phyloP scores from a whole-genome alignment of 148 eudicot genomes.

The Silene conica region DNA sequence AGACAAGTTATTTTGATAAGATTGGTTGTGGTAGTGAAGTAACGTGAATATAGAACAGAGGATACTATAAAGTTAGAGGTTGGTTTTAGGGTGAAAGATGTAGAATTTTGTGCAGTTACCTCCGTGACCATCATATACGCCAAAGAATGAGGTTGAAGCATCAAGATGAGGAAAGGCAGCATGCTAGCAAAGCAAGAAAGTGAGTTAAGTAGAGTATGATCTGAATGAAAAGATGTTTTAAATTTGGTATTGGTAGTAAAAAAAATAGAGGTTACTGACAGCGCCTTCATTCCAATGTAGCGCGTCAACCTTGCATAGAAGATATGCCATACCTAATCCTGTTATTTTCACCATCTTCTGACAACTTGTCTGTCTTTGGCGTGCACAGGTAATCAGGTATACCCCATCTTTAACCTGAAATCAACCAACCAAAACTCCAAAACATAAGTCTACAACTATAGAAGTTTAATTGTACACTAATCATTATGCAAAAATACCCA shows the following conservation, averaged over 20 bases:
- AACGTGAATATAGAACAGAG: neutral
- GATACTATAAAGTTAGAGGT: too few species aligned
- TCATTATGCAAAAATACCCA: too few species aligned
- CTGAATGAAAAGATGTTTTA: neutral
- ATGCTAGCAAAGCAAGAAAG: slow-evolving; percentile 49
- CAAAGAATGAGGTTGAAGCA: slow-evolving; percentile 81
- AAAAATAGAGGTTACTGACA: slow-evolving; percentile 41
- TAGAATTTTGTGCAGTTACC: slow-evolving; percentile 43
- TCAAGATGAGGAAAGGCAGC: slow-evolving; percentile 91
- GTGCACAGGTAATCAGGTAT: slow-evolving; percentile 88
- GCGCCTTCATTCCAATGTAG: slow-evolving; percentile 99
- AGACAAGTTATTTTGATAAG: neutral
- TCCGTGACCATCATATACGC: slow-evolving; percentile 99
- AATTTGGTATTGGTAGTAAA: too few species aligned
- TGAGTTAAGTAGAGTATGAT: slow-evolving; percentile 6
- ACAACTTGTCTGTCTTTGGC: slow-evolving; percentile 94
- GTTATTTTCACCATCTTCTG: slow-evolving; percentile 81
- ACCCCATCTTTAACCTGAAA: slow-evolving; percentile 72
- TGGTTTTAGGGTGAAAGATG: neutral
- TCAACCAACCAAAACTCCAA: slow-evolving; percentile 3
- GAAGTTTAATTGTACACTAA: too few species aligned
- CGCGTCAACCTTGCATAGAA: slow-evolving; percentile 99
- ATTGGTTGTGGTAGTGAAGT: neutral
- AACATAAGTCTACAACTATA: too few species aligned
- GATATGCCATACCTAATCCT: slow-evolving; percentile 77